Evolutionary conservation across 2,329 filamentous ascomycete genomes (phyloP), one percentile per base, ranked within the genome.

Genomic region (Fusarium liriodendri): DNA sequence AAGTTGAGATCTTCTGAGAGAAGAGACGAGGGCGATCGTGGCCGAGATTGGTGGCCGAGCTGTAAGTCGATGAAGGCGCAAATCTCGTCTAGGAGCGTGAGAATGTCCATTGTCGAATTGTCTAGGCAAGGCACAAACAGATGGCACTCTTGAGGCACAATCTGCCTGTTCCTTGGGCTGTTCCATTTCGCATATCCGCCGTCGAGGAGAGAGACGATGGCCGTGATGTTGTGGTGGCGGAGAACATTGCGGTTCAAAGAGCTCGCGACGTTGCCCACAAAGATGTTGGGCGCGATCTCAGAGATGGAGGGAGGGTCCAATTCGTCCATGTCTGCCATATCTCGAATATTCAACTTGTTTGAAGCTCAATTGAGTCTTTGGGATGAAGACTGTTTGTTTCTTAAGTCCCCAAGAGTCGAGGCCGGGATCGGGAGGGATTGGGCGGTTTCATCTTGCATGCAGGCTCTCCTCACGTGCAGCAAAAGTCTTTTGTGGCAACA

Each of bases 1-100:
- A 55, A 35, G 27, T 63, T 47, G 18, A 50, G 59, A n/a, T 67
- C 67, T 10, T 62, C 60, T 47, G 50, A 61, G 13, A 33, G n/a
- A 2, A 40, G n/a, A 11, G 62, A 61, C 16, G 67, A 64, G 14
- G 40, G n/a, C 9, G 63, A 66, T 9, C 22, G 58, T 6, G 52
- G 47, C 55, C 54, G 33, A 29, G 29, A 38, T 5, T 60, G 58
- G 29, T 42, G 62, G 25, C 57, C 54, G 16, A 74, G 45, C 20
- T 77, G 74, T 20, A 61, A 50, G 50, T 79, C 74, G 37, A 79
- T 78, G 55, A 79, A 79, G 45, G 78, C 69, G 70, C 78, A 79
- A 11, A 79, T 76, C 6, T 64, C 62, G 27, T 73, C 66, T 16
- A 79, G 59, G 7, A 76, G 63, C 2, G 60, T 60, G 16, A 79